Base-by-base conservation (phyloP, 768 basidiomycete genomes). In the Paxillus ammoniavirescens region DNA sequence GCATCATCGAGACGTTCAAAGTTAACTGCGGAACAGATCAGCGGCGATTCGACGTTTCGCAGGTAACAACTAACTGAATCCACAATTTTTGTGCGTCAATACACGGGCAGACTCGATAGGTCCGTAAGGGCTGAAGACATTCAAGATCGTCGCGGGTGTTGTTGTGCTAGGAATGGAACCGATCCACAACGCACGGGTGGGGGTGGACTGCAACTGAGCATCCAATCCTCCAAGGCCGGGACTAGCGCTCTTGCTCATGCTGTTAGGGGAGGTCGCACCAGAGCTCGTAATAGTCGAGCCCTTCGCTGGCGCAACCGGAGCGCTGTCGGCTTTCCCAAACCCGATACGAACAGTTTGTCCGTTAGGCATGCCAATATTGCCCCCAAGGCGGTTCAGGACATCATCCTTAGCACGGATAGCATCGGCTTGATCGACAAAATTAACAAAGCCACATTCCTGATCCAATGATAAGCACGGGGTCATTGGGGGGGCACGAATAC, bases 331-430 rank as follows among this genome's bases (percentile, higher is more conserved):
- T 69, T 98, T 99, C 23, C 96, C 97, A 67, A 97, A 99, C 2
- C 97, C 97, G 64, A 99, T 95, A 43, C 97, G 87, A 49, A 99
- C 96, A 1, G 92, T 93, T 69, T 94, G 93, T 13, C 94, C 93
- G 59, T 95, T 96, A 4, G 91, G 89, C 83, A 95, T 89, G 49
- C 91, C 89, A 55, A 97, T 93, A 60, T 92, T 90, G 7, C 96
- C 95, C 44, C 93, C 93, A 23, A 98, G 82, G 21, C 96, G 86
- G 70, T 96, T 98, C 50, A 97, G 79, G 38, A 99, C 95, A 71
- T 99, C 97, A 26, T 99, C 97, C 67, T 97, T 96, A 12, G 97
- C 97, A 53, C 93, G 86, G 59, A 98, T 87, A n/a, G 96, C 96
- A 70, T 98, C 96, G 1, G 84, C 80, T 67, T 91, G 89, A 59